These are phyloP conservation scores for Umbelopsis sp. DNA, from an alignment of 371 early-diverging fungal genomes.

Conservation along the genomic window DNA sequence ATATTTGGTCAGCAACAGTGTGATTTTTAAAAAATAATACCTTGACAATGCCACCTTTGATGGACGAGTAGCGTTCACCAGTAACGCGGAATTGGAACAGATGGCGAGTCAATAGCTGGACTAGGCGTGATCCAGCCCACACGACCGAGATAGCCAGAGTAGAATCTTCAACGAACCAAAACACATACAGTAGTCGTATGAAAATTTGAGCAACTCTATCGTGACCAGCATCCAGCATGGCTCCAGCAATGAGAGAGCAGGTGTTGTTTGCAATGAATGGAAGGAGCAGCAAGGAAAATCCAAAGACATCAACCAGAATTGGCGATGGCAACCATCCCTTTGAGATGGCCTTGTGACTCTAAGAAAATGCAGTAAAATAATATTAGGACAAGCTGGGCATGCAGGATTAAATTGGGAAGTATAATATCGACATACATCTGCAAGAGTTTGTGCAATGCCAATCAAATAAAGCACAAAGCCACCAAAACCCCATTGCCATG, in stretches of 20 bases:
- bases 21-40: conserved; percentile 6
- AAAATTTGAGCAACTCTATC: conserved; percentile 32
- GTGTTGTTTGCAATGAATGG: conserved; percentile 45
- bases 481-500: conserved; percentile 37
- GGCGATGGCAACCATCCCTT: conserved; percentile 54
- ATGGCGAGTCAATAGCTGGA: conserved; percentile 35
- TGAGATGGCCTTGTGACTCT: conserved; percentile 49
- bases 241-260: conserved; percentile 44
- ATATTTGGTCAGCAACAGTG: background rate
- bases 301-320: conserved; percentile 37
- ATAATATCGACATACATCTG: conserved; percentile 25
- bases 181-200: conserved; percentile 39
- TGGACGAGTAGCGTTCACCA: conserved; percentile 40
- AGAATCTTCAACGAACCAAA: conserved; percentile 48
- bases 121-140: conserved; percentile 40
- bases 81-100: conserved; percentile 34
- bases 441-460: conserved; percentile 36
- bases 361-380: background rate
- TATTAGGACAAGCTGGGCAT: background rate
- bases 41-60: conserved; percentile 49
- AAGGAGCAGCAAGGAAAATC: conserved; percentile 35
- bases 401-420: background rate
- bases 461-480: conserved; percentile 32
- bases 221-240: conserved; percentile 31
- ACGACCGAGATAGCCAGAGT: conserved; percentile 34